Evolutionary conservation across 1,139 yeast genomes (phyloP).

Genomic region (Geotrichum australiense): DNA sequence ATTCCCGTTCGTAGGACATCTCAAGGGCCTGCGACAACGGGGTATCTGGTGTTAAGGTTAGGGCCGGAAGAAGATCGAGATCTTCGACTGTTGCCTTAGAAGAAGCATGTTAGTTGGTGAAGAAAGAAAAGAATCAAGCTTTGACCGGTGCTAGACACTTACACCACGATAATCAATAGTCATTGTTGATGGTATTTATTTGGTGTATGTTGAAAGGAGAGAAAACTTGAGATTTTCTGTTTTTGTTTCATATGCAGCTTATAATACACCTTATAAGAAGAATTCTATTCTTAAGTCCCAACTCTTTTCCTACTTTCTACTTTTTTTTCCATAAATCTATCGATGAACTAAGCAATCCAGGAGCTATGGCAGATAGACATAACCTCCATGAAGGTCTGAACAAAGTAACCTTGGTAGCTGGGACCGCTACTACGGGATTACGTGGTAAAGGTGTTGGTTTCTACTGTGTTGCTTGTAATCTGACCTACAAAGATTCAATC

Average conservation of each 20-base stretch:
- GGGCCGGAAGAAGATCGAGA: conserved; percentile 54
- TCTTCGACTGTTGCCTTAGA: conserved; percentile 50
- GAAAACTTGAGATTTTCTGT: conserved; percentile 1
- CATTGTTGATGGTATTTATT: conserved; percentile 6
- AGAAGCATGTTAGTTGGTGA: not conserved
- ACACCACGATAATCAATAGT: conserved; percentile 27
- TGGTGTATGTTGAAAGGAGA: not conserved
- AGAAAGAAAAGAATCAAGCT: not conserved
- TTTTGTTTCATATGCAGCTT: not conserved
- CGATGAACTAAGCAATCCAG: too few relatives aligned
- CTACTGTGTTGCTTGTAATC: conserved; percentile 69
- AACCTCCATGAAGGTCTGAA: conserved; percentile 41
- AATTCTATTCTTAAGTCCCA: not conserved
- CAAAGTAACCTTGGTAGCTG: conserved; percentile 41
- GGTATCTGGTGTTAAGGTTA: conserved; percentile 49
- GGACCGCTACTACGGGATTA: conserved; percentile 39
- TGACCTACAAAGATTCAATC: conserved; percentile 74
- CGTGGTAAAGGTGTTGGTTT: conserved; percentile 73
- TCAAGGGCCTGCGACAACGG: conserved; percentile 42
- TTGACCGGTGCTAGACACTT: conserved; percentile 16
- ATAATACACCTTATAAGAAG: too few relatives aligned
- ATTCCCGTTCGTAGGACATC: conserved; percentile 49
- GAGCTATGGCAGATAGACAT: conserved; percentile 31
- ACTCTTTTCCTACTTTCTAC: too few relatives aligned
- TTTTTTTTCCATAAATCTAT: not conserved